Percentiles rank a stretch among this genome's conserved stretches.
Conservation (phyloP, 108 stramenopile genomes). For the Pseudonitzschia multistriata region DNA sequence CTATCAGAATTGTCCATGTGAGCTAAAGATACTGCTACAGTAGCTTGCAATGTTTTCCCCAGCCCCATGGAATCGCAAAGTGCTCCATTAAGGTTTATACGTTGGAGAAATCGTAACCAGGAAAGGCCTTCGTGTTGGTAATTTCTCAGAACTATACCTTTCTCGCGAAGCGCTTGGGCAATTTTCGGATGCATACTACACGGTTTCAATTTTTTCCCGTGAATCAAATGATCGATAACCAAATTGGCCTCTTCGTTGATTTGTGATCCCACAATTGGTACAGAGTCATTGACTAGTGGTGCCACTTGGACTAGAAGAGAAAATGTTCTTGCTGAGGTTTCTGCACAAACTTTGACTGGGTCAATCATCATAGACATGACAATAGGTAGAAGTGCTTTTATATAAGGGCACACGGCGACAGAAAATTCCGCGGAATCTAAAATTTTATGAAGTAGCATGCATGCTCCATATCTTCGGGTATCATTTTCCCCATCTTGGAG, state of each 20-base stretch:
- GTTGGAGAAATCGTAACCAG: slow-evolving; percentile 84
- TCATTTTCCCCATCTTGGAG: slow-evolving; percentile 18
- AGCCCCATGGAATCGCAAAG: slow-evolving; percentile 90
- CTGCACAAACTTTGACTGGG: slow-evolving; percentile 53
- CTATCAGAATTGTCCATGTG: slow-evolving; percentile 27
- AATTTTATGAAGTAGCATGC: slow-evolving; percentile 23
- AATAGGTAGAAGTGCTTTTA: slow-evolving; percentile 63
- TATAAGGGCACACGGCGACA: slow-evolving; percentile 55
- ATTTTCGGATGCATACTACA: slow-evolving; percentile 51
- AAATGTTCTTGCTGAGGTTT: slow-evolving; percentile 65
- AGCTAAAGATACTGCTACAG: slow-evolving; percentile 62
- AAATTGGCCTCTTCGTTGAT: slow-evolving; percentile 24
- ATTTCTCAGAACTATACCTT: slow-evolving; percentile 51
- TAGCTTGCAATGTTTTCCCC: slow-evolving; percentile 82
- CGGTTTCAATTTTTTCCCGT: slow-evolving; percentile 74
- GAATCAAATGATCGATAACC: slow-evolving; percentile 85
- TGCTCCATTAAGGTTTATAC: slow-evolving; percentile 72
- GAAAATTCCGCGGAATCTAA: slow-evolving; percentile 11
- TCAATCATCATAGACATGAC: slow-evolving; percentile 82
- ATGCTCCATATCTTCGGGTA: slow-evolving; percentile 14
- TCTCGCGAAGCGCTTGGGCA: slow-evolving; percentile 27
- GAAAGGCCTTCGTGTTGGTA: slow-evolving; percentile 87
- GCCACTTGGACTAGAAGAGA: slow-evolving; percentile 71
- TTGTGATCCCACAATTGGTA: slow-evolving; percentile 12
- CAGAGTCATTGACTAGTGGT: slow-evolving; percentile 53